phyloP scores from a whole-genome alignment of 2,329 filamentous ascomycete species.

The Dothistroma septosporum region DNA sequence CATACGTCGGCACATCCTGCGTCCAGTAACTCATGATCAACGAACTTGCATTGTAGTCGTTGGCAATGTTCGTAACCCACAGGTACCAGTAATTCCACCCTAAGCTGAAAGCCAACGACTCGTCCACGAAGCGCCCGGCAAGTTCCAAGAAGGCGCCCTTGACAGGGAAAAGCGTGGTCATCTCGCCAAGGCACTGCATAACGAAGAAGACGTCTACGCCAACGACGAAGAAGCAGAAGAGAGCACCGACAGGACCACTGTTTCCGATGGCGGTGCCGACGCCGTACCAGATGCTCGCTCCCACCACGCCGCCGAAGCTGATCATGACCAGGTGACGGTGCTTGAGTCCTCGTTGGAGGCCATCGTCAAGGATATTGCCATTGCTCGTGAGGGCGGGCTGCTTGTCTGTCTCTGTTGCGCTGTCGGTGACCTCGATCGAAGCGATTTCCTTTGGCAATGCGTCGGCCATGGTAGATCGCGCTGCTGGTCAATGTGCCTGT shows the following conservation, averaged over 20 bases:
- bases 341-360: constrained; percentile 15
- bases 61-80: constrained; percentile 18
- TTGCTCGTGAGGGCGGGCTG: constrained; percentile 6
- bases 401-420: constrained; percentile 4
- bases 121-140: constrained; percentile 15
- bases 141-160: constrained; percentile 17
- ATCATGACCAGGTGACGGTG: constrained; percentile 17
- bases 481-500: background rate
- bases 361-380: constrained; percentile 13
- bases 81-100: constrained; percentile 19
- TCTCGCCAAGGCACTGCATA: constrained; percentile 18
- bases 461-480: background rate
- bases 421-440: constrained; percentile 1
- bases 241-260: constrained; percentile 14
- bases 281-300: constrained; percentile 17
- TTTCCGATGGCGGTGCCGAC: constrained; percentile 13
- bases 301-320: constrained; percentile 17
- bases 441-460: constrained; percentile 3
- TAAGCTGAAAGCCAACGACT: constrained; percentile 14
- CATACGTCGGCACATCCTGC: constrained; percentile 10
- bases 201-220: constrained; percentile 18
- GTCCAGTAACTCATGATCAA: constrained; percentile 19
- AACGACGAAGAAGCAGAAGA: constrained; percentile 17
- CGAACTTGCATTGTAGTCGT: constrained; percentile 14
- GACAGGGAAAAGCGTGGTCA: constrained; percentile 14